phyloP scores from a whole-genome alignment of 2,329 filamentous ascomycete genomes.

The Hymenoscyphus infarciens region DNA sequence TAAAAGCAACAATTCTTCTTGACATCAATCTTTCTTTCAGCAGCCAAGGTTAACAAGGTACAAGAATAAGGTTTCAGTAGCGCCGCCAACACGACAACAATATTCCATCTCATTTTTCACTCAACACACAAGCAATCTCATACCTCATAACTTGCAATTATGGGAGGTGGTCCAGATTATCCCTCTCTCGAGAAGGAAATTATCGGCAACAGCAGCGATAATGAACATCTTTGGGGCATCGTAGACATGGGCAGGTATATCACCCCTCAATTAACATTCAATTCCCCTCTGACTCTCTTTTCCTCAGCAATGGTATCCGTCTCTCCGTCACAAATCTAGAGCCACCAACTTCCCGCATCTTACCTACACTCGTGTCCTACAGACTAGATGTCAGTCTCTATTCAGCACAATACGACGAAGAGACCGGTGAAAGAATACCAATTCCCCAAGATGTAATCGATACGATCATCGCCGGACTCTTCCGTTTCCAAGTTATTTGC shows the following conservation, averaged over 20 bases:
- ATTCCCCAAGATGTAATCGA: slow-evolving; percentile 51
- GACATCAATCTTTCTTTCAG: not conserved
- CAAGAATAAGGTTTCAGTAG: not conserved
- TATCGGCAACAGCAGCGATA: not conserved
- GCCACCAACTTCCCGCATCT: slow-evolving; percentile 54
- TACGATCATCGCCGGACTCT: slow-evolving; percentile 48
- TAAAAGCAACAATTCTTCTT: not conserved
- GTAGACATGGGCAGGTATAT: slow-evolving; percentile 40
- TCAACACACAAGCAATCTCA: not conserved
- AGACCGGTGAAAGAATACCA: slow-evolving; percentile 43
- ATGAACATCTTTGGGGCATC: slow-evolving; percentile 28
- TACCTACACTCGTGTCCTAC: slow-evolving; percentile 56
- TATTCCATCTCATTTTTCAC: not conserved
- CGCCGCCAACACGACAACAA: not conserved
- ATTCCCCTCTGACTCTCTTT: not conserved
- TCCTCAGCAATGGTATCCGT: slow-evolving; percentile 64
- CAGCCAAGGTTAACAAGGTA: not conserved
- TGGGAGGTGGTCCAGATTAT: slow-evolving; percentile 1
- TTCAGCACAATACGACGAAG: slow-evolving; percentile 53
- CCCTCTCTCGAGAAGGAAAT: not conserved
- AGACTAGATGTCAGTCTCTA: slow-evolving; percentile 61
- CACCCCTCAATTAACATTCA: not conserved
- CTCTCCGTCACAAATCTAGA: slow-evolving; percentile 63
- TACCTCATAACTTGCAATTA: not conserved
- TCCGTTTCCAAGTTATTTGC: slow-evolving; percentile 56